Base-by-base conservation (phyloP, 1,139 yeast genomes). In the Suhomyces atakaporum region DNA sequence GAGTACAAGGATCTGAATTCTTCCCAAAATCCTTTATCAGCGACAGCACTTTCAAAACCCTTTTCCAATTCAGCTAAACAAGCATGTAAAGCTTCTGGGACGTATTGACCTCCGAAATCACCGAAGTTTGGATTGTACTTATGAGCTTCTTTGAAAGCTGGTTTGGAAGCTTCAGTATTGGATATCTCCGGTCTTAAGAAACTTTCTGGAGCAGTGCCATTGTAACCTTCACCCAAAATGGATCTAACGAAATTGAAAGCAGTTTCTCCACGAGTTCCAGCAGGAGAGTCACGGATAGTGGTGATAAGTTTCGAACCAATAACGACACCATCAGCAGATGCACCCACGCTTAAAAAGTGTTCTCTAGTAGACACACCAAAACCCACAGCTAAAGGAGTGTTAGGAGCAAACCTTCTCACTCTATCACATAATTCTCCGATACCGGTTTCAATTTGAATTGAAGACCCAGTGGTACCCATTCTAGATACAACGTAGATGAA, bases 401-500 rank as follows among this genome's bases (percentile, higher is more conserved):
- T 81, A 30, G 72, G 75, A 8, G 95, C 77, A 55, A 77, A 74
- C 45, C 77, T 72, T 56, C 95, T 78, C 11, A 94, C 95, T 51
- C 90, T 79, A 26, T 71, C 71, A 51, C 94, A 80, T 45, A 92
- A 74, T 28, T 72, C 79, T 21, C 81, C 79, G 40, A 90, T 75
- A 47, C 83, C 83, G 5, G 69, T 57, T 27, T 85, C 77, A 35
- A 92, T 81, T 25, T 77, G 64, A 11, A 77, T 73, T 15, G 81
- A 69, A 20, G 95, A 94, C 58, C 99, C 98, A 24, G 99, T 92
- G 38, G 96, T 84, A 47, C 97, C 97, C 98, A 92, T 92, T 60
- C 95, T 79, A 7, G 97, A 88, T 14, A 92, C 97, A 30, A 92
- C 97, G 54, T 92, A 92, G 43, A 92, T 84, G 62, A 92, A 92